A percentile compares a stretch with the other conserved stretches of the same genome.
These are phyloP conservation scores for Trichoderma orchidacearum DNA, from an alignment of 495 filamentous ascomycete species.

Conservation along the genomic window DNA sequence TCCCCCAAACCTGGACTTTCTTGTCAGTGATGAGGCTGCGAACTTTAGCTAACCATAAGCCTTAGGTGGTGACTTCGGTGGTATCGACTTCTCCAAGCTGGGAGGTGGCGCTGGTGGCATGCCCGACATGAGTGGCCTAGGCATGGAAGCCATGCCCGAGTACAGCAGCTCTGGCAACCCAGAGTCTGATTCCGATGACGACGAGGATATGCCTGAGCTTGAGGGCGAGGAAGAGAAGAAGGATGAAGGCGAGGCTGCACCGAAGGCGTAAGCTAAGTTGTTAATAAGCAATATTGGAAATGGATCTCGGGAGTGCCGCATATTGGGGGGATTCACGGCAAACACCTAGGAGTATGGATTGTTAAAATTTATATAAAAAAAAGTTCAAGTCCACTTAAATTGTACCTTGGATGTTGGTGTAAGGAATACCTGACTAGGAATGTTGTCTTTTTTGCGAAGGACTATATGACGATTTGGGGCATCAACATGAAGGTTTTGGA, in stretches of 20 bases:
- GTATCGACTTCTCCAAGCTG: conserved; percentile 88
- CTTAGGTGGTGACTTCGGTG: conserved; percentile 51
- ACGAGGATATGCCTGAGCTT: conserved; percentile 49
- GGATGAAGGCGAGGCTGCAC: conserved; percentile 19
- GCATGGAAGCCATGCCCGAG: conserved; percentile 44
- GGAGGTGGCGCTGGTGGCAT: conserved; percentile 45
- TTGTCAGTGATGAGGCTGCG: neutral
- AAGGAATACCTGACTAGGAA: too few relatives aligned
- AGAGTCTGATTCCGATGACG: conserved; percentile 34
- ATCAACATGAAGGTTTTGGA: too few relatives aligned
- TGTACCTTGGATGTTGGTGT: too few relatives aligned
- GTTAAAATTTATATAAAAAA: neutral
- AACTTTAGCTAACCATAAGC: neutral
- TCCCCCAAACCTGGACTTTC: too few relatives aligned
- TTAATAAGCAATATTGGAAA: conserved; percentile 6
- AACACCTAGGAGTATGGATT: neutral
- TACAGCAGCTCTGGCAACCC: conserved; percentile 37
- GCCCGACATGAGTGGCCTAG: conserved; percentile 14
- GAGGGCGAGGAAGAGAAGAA: conserved; percentile 24
- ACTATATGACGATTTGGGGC: too few relatives aligned
- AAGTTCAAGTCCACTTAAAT: neutral
- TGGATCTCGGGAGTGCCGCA: neutral
- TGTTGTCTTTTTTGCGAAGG: too few relatives aligned
- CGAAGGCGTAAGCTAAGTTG: conserved; percentile 11
- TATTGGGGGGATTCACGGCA: neutral